A percentile compares a stretch with the other conserved stretches of the same genome.
Conservation (phyloP, 148 eudicot genomes). For the Diospyros lotus region DNA sequence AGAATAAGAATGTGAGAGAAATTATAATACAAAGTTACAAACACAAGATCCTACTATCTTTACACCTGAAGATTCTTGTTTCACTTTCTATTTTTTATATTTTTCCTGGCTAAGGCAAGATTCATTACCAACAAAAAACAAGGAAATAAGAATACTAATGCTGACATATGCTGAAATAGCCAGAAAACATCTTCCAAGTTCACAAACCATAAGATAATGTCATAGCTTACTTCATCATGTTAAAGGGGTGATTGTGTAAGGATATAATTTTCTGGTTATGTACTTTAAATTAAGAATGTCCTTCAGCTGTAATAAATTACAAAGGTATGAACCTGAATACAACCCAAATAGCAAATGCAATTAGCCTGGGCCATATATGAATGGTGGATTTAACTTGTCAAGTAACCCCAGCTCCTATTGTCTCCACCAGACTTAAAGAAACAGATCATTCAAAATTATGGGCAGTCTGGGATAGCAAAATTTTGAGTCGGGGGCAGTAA, state of each 20-base stretch:
- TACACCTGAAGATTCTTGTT: not conserved
- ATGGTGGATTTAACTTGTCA: not conserved
- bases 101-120: no score
- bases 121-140: no score
- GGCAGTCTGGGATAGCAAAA: not conserved
- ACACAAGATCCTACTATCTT: not conserved
- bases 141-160: no score
- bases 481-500: not conserved
- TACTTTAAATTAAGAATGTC: not conserved
- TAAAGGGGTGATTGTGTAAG: not conserved
- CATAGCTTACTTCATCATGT: not conserved
- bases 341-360: not conserved
- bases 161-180: no score
- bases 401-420: not conserved
- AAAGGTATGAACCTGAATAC: not conserved
- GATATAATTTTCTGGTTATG: not conserved
- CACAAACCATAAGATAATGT: not conserved
- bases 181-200: not conserved
- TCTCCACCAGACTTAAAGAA: not conserved
- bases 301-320: not conserved
- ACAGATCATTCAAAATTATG: not conserved
- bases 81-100: no score
- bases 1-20: not conserved
- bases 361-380: not conserved
- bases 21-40: not conserved